These are phyloP conservation scores for Alternaria ventricosa DNA, from an alignment of 2,329 filamentous ascomycete species.

Conservation along the genomic window DNA sequence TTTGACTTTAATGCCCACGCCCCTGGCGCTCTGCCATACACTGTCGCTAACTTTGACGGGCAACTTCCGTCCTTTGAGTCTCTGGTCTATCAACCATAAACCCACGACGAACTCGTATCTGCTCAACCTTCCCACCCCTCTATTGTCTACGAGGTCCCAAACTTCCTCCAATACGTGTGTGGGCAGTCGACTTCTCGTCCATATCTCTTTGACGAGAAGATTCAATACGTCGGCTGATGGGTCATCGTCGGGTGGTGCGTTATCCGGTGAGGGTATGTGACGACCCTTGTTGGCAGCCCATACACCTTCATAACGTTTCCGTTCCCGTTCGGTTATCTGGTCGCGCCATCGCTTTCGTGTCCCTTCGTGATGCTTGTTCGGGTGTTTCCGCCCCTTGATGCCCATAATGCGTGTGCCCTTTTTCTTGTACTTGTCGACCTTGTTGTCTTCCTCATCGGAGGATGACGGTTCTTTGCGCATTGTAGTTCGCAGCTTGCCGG, in stretches of 20 bases:
- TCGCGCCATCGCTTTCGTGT: constrained; percentile 79
- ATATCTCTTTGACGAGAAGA: constrained; percentile 76
- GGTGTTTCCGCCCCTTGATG: constrained; percentile 59
- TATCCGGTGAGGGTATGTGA: constrained; percentile 28
- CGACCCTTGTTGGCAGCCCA: constrained; percentile 82
- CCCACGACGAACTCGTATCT: constrained; percentile 82
- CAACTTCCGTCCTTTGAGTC: constrained; percentile 79
- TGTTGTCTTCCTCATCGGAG: constrained; percentile 58
- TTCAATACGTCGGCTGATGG: constrained; percentile 65
- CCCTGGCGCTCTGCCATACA: constrained; percentile 74
- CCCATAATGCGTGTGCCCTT: constrained; percentile 64
- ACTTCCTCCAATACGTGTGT: constrained; percentile 74
- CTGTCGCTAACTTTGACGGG: constrained; percentile 73
- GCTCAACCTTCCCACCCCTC: constrained; percentile 62
- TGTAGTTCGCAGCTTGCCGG: constrained; percentile 68
- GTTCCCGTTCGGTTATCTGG: constrained; percentile 71
- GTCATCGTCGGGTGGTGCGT: constrained; percentile 22
- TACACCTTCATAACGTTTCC: constrained; percentile 82
- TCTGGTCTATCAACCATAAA: constrained; percentile 82
- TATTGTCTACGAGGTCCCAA: constrained; percentile 75
- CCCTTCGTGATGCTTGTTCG: constrained; percentile 76
- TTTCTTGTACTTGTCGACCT: constrained; percentile 59
- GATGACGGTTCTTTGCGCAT: constrained; percentile 61
- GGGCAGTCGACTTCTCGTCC: constrained; percentile 72
- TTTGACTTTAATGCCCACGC: constrained; percentile 51